Evolutionary conservation across 169 alveolate genomes (phyloP), one percentile per base, ranked within the genome.

Genomic region (Plasmodium gaboni): DNA sequence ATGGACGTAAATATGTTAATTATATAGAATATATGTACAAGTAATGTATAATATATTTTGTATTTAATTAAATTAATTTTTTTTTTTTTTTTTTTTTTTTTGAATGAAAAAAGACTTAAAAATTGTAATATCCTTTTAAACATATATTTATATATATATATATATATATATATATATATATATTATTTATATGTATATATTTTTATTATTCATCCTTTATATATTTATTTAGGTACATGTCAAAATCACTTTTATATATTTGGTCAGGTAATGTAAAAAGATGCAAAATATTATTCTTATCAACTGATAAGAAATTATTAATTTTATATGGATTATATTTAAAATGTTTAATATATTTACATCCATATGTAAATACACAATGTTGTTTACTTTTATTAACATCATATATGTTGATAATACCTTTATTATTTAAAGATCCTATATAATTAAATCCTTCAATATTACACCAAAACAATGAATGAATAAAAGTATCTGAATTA

Each of bases 401-500:
- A 38, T 76, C 88, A 55, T 17, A 76, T 9, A 76, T 9, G 10
- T 76, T 76, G 6, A 76, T 76, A n/a, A 76, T 76, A 6, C 88
- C 88, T 42, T 76, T 76, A 55, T 76, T 76, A 64, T 76, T 76
- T 48, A 76, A 53, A 0, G 88, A 76, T 2, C 88, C 88, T 22
- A 76, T 76, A 64, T 76, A 76, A 61, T 76, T 76, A 76, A 76
- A 76, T 0, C 60, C 88, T 64, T 76, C 88, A 63, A 76, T 76
- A 69, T 76, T 76, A 50, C 76, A 63, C 88, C 88, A 76, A 50
- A 76, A 76, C 10, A 76, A 71, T 0, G 88, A 76, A 64, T 76
- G 76, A 17, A 76, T 76, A 76, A 76, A 76, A 0, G 88, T 64
- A 26, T 76, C 74, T 1, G 88, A 76, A 9, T 76, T 64, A 42